phyloP scores from a whole-genome alignment of 192 early-diverging fungal genomes.

The Piromyces sp. region DNA sequence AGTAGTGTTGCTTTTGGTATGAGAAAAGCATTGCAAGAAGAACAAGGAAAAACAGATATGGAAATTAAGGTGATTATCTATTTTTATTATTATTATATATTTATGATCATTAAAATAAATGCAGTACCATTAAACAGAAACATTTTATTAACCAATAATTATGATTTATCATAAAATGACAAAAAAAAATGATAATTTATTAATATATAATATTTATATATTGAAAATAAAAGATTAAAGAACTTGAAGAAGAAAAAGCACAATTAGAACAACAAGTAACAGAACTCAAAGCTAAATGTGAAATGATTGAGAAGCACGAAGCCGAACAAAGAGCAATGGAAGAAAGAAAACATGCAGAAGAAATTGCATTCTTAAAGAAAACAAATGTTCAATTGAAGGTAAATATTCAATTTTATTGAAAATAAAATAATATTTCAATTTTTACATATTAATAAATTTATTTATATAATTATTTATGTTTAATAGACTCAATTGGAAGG shows the following conservation, averaged over 20 bases:
- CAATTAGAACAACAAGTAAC: slow-evolving; percentile 31
- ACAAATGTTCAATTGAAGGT: slow-evolving; percentile 50
- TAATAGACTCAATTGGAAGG: slow-evolving; percentile 48
- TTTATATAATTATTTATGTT: too few relatives aligned
- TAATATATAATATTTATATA: too few relatives aligned
- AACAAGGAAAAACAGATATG: slow-evolving; percentile 45
- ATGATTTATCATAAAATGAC: too few relatives aligned
- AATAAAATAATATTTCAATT: too few relatives aligned
- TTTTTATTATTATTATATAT: too few relatives aligned
- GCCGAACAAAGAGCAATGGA: slow-evolving; percentile 42
- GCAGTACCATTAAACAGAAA: too few relatives aligned
- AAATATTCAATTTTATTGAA: too few relatives aligned
- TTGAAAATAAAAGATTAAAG: slow-evolving; percentile 32
- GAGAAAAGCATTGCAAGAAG: slow-evolving; percentile 41
- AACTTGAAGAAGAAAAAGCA: slow-evolving; percentile 42
- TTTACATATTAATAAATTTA: too few relatives aligned
- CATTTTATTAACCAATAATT: too few relatives aligned
- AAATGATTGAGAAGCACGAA: slow-evolving; percentile 43
- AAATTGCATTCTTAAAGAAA: slow-evolving; percentile 48
- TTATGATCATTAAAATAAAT: too few relatives aligned
- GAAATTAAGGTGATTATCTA: slow-evolving; percentile 22
- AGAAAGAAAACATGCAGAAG: slow-evolving; percentile 46
- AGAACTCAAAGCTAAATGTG: slow-evolving; percentile 47
- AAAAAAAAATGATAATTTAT: too few relatives aligned
- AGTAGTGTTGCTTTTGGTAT: slow-evolving; percentile 43